phyloP scores from a whole-genome alignment of 1,139 yeast species.

The Kazachstania sp. region DNA sequence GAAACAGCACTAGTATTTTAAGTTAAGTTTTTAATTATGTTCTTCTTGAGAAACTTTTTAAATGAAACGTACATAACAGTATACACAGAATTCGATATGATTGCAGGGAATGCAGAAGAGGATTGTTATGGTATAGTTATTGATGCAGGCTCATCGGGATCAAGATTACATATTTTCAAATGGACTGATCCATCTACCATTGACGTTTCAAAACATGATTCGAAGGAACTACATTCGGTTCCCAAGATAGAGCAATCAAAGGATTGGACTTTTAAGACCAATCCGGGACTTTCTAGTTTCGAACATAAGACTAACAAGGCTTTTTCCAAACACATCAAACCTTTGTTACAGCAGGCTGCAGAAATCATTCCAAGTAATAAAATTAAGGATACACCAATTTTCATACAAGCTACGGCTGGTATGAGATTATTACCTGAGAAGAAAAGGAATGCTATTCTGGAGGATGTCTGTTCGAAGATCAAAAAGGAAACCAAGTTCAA shows the following conservation, averaged over 20 bases:
- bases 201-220: slow-evolving; percentile 23
- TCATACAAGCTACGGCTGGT: slow-evolving; percentile 74
- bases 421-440: slow-evolving; percentile 54
- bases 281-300: slow-evolving; percentile 63
- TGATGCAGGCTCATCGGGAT: slow-evolving; percentile 80
- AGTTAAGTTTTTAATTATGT: neutral
- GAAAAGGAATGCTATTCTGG: slow-evolving; percentile 40
- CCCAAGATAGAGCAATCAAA: slow-evolving; percentile 54
- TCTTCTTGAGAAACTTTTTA: neutral
- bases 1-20: too few species aligned
- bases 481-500: slow-evolving; percentile 43
- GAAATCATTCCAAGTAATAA: slow-evolving; percentile 47
- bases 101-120: neutral
- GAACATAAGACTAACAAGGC: slow-evolving; percentile 41
- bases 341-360: slow-evolving; percentile 50
- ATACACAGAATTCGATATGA: neutral
- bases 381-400: slow-evolving; percentile 55
- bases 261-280: slow-evolving; percentile 52
- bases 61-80: neutral
- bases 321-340: slow-evolving; percentile 53
- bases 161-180: slow-evolving; percentile 58
- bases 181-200: slow-evolving; percentile 46
- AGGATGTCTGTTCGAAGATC: slow-evolving; percentile 45
- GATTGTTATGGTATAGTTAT: slow-evolving; percentile 58
- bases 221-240: slow-evolving; percentile 39